A percentile compares a stretch with the other conserved stretches of the same genome.
Evolutionary conservation across 148 eudicot species (phyloP).

Genomic region (Vaccinium darrowii): DNA sequence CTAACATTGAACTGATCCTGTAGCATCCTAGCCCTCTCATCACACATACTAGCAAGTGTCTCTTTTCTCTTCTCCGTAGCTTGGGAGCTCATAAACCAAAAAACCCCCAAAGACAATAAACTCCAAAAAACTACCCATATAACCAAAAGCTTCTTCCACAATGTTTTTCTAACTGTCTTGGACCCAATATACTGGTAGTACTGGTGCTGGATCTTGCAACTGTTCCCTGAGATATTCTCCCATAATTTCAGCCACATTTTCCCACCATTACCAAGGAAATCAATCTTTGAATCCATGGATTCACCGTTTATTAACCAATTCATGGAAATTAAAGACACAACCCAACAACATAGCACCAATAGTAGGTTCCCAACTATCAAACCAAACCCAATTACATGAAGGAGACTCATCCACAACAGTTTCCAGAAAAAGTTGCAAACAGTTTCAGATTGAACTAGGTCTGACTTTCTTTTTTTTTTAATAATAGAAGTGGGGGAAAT

Average conservation of each 20-base stretch:
- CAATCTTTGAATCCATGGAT: conserved; percentile 53
- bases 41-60: conserved; percentile 83
- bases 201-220: conserved; percentile 49
- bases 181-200: conserved; percentile 56
- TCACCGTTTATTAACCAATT: conserved; percentile 64
- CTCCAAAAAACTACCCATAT: conserved; percentile 61
- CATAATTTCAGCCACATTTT: conserved; percentile 44
- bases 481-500: not conserved
- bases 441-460: conserved; percentile 18
- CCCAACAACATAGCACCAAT: conserved; percentile 68
- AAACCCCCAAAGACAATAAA: conserved; percentile 39
- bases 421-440: conserved; percentile 20
- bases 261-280: conserved; percentile 42
- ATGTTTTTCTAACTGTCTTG: conserved; percentile 47
- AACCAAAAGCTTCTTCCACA: conserved; percentile 65
- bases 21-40: conserved; percentile 97
- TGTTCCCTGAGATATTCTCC: conserved; percentile 46
- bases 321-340: conserved; percentile 62
- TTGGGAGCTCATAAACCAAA: conserved; percentile 61
- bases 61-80: conserved; percentile 85
- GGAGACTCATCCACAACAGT: conserved; percentile 65
- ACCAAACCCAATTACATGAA: conserved; percentile 68
- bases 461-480: conserved; percentile 9
- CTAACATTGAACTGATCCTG: conserved; percentile 99
- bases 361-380: conserved; percentile 66